Conservation (phyloP, 176 grass and related monocot genomes). For the Musa beccarii region DNA sequence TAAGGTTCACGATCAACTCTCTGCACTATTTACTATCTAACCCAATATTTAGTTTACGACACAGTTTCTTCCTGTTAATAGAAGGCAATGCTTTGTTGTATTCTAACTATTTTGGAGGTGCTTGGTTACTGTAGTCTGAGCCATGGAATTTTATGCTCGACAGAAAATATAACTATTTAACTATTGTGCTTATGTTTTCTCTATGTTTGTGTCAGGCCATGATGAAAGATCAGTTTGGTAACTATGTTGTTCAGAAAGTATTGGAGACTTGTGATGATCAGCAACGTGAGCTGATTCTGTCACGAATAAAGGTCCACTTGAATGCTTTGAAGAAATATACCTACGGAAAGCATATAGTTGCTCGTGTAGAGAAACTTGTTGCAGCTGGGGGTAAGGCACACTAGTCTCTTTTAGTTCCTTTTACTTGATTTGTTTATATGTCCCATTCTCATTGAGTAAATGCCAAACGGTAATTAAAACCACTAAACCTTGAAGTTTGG, state of each 20-base stretch:
- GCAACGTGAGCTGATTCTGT: constrained; percentile 16
- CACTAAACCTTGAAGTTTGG: too few relatives aligned
- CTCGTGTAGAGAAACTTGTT: constrained; percentile 24
- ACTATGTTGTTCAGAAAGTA: constrained; percentile 25
- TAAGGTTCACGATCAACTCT: too few relatives aligned
- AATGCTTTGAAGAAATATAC: constrained; percentile 24
- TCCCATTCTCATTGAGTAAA: too few relatives aligned
- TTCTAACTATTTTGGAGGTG: too few relatives aligned
- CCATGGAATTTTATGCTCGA: too few relatives aligned
- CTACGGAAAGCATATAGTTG: constrained; percentile 25
- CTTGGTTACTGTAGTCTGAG: too few relatives aligned
- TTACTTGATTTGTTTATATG: neutral
- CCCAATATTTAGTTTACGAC: too few relatives aligned
- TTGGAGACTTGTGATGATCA: constrained; percentile 21
- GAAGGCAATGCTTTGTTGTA: too few relatives aligned
- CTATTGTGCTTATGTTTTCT: neutral
- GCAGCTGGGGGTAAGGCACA: constrained; percentile 14
- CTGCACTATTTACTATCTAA: too few relatives aligned
- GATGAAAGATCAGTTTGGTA: constrained; percentile 27
- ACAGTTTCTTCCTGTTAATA: too few relatives aligned
- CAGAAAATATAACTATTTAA: too few relatives aligned
- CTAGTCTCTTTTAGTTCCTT: neutral
- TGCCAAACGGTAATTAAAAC: too few relatives aligned
- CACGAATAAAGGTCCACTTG: constrained; percentile 24
- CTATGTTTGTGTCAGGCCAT: neutral